Conservation (phyloP, 2,329 filamentous ascomycete species). For the Aspergillus floridensis region DNA sequence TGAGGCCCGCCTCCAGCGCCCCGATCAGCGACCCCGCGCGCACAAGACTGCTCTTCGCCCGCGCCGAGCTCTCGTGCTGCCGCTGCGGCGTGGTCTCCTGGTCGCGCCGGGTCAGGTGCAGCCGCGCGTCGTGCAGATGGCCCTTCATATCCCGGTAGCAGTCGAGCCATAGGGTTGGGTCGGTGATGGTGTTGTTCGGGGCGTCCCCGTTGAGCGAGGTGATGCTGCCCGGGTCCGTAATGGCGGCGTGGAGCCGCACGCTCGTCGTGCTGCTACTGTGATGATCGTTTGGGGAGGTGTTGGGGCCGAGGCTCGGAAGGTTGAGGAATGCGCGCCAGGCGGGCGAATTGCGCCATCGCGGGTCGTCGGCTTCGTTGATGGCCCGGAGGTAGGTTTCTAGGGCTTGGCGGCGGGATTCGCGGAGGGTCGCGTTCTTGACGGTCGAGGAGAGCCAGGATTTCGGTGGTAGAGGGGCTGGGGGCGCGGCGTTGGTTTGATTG, state of each 20-base stretch:
- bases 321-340: conserved; percentile 60
- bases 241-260: conserved; percentile 42
- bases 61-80: conserved; percentile 62
- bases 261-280: conserved; percentile 31
- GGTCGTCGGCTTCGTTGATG: conserved; percentile 56
- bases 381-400: conserved; percentile 59
- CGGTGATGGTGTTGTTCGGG: conserved; percentile 39
- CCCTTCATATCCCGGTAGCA: conserved; percentile 59
- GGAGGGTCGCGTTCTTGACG: conserved; percentile 53
- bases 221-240: conserved; percentile 37
- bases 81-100: conserved; percentile 57
- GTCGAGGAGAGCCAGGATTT: conserved; percentile 63
- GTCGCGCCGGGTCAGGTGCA: conserved; percentile 59
- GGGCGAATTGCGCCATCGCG: conserved; percentile 56
- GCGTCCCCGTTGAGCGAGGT: not conserved
- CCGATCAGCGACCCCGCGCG: conserved; percentile 55
- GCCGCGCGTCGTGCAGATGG: conserved; percentile 59
- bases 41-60: conserved; percentile 60
- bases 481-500: conserved; percentile 50
- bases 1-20: conserved; percentile 57
- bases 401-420: conserved; percentile 56
- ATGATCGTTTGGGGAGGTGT: conserved; percentile 21
- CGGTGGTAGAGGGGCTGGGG: conserved; percentile 54
- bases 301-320: conserved; percentile 42
- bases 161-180: conserved; percentile 62